phyloP scores from a whole-genome alignment of 371 early-diverging fungal species.

The Syncephalastrum monosporum region DNA sequence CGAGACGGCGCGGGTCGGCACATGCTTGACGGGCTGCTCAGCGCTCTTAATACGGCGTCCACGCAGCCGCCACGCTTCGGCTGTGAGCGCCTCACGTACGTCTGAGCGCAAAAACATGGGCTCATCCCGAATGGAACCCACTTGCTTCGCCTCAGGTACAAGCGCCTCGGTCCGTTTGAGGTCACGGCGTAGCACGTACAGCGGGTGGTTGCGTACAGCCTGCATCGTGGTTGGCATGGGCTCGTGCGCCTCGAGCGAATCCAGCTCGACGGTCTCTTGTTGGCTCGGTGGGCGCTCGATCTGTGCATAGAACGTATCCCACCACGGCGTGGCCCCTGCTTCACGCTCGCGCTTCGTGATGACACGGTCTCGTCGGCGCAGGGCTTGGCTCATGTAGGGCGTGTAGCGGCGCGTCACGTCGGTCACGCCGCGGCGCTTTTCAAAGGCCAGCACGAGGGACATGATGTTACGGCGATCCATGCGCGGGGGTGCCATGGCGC shows the following conservation, averaged over 20 bases:
- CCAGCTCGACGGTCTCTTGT: slow-evolving; percentile 54
- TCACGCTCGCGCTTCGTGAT: slow-evolving; percentile 38
- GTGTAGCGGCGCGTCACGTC: slow-evolving; percentile 77
- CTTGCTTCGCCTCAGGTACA: slow-evolving; percentile 49
- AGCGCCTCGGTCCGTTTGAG: slow-evolving; percentile 74
- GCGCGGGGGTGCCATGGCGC: slow-evolving; percentile 51
- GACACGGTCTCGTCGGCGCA: slow-evolving; percentile 51
- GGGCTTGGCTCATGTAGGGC: slow-evolving; percentile 53
- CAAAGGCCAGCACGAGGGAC: slow-evolving; percentile 62
- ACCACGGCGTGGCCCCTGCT: slow-evolving; percentile 37
- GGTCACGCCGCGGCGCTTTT: slow-evolving; percentile 34
- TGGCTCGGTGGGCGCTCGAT: slow-evolving; percentile 34
- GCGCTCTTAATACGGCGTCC: slow-evolving; percentile 53
- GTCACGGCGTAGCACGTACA: slow-evolving; percentile 87
- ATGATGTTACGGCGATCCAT: slow-evolving; percentile 40
- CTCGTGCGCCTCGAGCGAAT: slow-evolving; percentile 45
- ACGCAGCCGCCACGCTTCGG: slow-evolving; percentile 67
- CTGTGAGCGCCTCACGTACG: slow-evolving; percentile 59
- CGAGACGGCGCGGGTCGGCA: slow-evolving; percentile 65
- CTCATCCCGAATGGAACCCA: slow-evolving; percentile 79
- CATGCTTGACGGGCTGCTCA: slow-evolving; percentile 67
- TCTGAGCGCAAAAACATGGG: slow-evolving; percentile 75
- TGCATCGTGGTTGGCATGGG: slow-evolving; percentile 79
- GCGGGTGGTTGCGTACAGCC: slow-evolving; percentile 78
- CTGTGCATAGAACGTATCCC: slow-evolving; percentile 18